Percentiles rank a stretch among this genome's conserved stretches.
These are phyloP conservation scores for Catenaria anguillulae DNA, from an alignment of 371 early-diverging fungal species.

Conservation along the genomic window DNA sequence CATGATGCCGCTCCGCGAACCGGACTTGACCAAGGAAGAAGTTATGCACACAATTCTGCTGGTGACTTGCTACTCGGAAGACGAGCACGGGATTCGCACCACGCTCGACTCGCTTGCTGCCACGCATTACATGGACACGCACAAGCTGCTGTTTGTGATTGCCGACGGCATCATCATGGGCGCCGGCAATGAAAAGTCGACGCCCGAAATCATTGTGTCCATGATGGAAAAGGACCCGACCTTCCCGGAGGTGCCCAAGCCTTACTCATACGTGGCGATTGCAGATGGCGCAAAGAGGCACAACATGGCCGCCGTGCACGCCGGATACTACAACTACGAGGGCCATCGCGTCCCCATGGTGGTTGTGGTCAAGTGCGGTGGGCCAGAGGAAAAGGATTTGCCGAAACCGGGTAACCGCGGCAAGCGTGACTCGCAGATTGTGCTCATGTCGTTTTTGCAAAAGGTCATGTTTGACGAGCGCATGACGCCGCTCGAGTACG, in stretches of 20 bases:
- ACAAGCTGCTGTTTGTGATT: constrained; percentile 36
- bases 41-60: constrained; percentile 12
- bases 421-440: constrained; percentile 35
- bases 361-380: constrained; percentile 24
- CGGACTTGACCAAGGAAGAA: not conserved
- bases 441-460: constrained; percentile 34
- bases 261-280: constrained; percentile 35
- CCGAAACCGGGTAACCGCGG: constrained; percentile 34
- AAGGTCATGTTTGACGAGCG: constrained; percentile 25
- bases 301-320: constrained; percentile 40
- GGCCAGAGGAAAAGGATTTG: constrained; percentile 9
- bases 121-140: constrained; percentile 21
- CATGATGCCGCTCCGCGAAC: not conserved
- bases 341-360: constrained; percentile 17
- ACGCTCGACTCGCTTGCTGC: constrained; percentile 28
- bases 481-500: constrained; percentile 31
- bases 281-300: constrained; percentile 37
- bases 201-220: constrained; percentile 54
- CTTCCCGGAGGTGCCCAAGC: not conserved
- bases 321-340: not conserved
- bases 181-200: constrained; percentile 40
- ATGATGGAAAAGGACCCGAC: constrained; percentile 28
- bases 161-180: constrained; percentile 35
- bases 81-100: constrained; percentile 22
- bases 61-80: constrained; percentile 33